A percentile compares a stretch with the other conserved stretches of the same genome.
phyloP scores from a whole-genome alignment of 2,329 filamentous ascomycete genomes.

The Fusarium anguioides region DNA sequence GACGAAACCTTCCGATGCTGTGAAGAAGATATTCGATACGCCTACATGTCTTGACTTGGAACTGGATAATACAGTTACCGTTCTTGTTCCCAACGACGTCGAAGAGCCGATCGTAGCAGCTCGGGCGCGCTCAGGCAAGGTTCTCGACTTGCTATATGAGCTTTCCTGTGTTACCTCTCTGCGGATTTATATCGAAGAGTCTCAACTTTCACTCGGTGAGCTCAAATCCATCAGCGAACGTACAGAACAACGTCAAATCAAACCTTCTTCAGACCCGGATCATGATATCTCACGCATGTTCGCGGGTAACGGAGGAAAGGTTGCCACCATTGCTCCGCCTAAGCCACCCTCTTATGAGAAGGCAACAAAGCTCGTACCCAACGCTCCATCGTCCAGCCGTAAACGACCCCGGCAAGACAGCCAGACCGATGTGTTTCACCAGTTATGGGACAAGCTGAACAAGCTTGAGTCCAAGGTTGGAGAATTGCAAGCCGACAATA shows the following conservation, averaged over 20 bases:
- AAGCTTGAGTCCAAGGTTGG: conserved; percentile 16
- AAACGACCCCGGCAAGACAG: conserved; percentile 19
- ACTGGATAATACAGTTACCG: neutral
- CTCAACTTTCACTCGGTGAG: neutral
- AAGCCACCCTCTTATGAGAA: conserved; percentile 5
- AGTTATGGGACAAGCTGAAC: conserved; percentile 15
- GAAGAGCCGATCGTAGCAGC: conserved; percentile 8
- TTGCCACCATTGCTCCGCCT: neutral
- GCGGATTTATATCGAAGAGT: conserved; percentile 3
- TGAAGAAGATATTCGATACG: neutral
- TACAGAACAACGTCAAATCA: neutral
- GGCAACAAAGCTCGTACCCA: neutral
- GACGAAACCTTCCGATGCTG: neutral
- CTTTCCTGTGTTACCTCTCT: neutral
- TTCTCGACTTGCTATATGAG: conserved; percentile 2
- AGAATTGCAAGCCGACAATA: conserved; percentile 6
- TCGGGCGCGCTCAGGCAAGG: conserved; percentile 8
- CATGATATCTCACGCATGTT: conserved; percentile 14
- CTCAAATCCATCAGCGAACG: neutral
- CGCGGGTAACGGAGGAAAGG: neutral
- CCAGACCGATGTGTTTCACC: neutral
- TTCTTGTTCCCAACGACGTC: conserved; percentile 7
- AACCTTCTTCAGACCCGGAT: neutral
- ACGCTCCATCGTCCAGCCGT: neutral
- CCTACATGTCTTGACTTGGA: conserved; percentile 2